Evolutionary conservation across 2,329 filamentous ascomycete species (phyloP), one percentile per base, ranked within the genome.

Genomic region (Hyphodiscus sp.): DNA sequence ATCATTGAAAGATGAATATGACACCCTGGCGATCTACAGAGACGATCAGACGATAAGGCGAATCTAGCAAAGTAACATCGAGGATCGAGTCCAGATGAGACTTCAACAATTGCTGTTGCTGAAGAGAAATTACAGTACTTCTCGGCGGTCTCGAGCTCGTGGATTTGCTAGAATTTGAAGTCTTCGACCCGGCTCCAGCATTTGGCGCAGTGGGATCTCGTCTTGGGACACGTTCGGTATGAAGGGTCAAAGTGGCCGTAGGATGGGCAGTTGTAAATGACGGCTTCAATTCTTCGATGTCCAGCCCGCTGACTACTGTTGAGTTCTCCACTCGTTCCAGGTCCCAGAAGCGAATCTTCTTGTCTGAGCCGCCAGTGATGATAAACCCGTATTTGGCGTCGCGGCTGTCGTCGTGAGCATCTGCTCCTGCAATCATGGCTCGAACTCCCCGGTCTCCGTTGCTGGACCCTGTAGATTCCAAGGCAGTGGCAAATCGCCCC

Each of bases 291-390:
- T 91, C 85, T 33, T 90, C 86, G 1, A 75, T 71, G 53, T 82
- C 81, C 11, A 91, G 75, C 0, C 92, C 92, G 67, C 88, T 95
- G 59, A 95, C 85, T 15, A 96, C 80, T 52, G 79, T 77, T 42
- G 89, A 96, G 55, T 83, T 81, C 65, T 96, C 90, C 10, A 89
- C 78, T 10, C 85, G 84, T 10, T 82, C 77, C 15, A 94, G 77
- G 66, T 99, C 92, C 94, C 94, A 99, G 71, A 95, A 97, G 10
- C 94, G 83, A 18, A 99, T 80, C 70, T 89, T 94, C 71, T 87
- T 89, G 70, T 97, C 94, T 11, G 88, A 88, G 0, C 92, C 92
- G 18, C 86, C 91, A 0, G 90, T 94, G 41, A 99, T 74, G 46
- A 96, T 81, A 67, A 94, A 96, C 0, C 89, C 86, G 63, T 90